Evolutionary conservation across 2,329 filamentous ascomycete genomes (phyloP).

Genomic region (Aspergillus hortae): DNA sequence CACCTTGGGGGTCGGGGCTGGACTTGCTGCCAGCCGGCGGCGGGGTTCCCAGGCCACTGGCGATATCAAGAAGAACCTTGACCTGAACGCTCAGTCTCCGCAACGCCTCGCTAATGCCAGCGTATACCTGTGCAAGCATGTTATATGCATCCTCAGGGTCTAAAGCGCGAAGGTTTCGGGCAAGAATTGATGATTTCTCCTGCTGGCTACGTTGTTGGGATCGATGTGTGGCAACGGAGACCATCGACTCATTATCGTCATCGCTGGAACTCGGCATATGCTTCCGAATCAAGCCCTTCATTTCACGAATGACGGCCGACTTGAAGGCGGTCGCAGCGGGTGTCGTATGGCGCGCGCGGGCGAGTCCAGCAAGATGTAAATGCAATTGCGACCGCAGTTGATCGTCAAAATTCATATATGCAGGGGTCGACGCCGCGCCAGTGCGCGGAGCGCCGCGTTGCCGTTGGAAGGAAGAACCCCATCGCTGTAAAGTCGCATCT

Average conservation of each 20-base stretch:
- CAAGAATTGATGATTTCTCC: slow-evolving; percentile 84
- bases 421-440: slow-evolving; percentile 66
- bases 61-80: slow-evolving; percentile 91
- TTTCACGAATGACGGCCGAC: slow-evolving; percentile 78
- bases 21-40: slow-evolving; percentile 41
- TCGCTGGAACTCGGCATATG: slow-evolving; percentile 90
- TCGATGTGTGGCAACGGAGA: slow-evolving; percentile 75
- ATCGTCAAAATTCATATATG: slow-evolving; percentile 72
- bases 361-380: slow-evolving; percentile 71
- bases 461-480: slow-evolving; percentile 74
- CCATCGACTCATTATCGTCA: slow-evolving; percentile 86
- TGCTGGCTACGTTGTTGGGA: slow-evolving; percentile 70
- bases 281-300: slow-evolving; percentile 77
- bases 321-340: slow-evolving; percentile 81
- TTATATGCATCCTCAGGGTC: slow-evolving; percentile 81
- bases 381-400: slow-evolving; percentile 67
- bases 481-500: slow-evolving; percentile 74
- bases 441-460: slow-evolving; percentile 64
- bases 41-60: slow-evolving; percentile 56
- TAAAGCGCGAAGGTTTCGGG: slow-evolving; percentile 79
- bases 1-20: slow-evolving; percentile 41
- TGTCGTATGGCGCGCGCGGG: slow-evolving; percentile 73
- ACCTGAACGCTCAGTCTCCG: slow-evolving; percentile 83
- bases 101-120: slow-evolving; percentile 80
- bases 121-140: slow-evolving; percentile 78